Base-by-base conservation (phyloP, 2,329 filamentous ascomycete species). In the Chaetomium globosum region DNA sequence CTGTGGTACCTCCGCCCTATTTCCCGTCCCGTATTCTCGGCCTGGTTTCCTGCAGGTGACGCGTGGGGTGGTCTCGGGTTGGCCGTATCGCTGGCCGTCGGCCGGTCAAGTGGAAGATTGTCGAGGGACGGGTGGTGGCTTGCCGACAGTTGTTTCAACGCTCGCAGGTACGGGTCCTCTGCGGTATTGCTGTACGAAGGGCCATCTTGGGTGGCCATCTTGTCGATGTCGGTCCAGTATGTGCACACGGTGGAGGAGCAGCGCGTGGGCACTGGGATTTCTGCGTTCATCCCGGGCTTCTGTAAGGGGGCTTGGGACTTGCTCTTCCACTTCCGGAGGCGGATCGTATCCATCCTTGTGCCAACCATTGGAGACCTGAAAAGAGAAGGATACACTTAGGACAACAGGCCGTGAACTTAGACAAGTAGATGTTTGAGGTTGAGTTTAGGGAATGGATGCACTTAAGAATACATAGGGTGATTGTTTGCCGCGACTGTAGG, bases 1-100 rank as follows among this genome's bases (percentile, higher is more conserved):
- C 43, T 46, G 23, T 64, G 65, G 30, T 67, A 65, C 16, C 51
- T 66, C 23, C 60, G 64, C 46, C 59, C 61, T 2, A 65, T 53
- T 8, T 49, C 51, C 16, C 52, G 63, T 12, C 46, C 43, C 8
- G 23, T 56, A 39, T n/a, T 64, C 21, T 4, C 21, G 28, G 43
- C 51, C 59, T 9, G 30, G 52, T 33, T 2, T 23, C 30, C 5
- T 23, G 39, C 13, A 3, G 23, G 3, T 3, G 1, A 2, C 21
- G 13, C 30, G 33, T 31, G 5, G 7, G 33, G 21, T 9, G 31
- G 33, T 13, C 13, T n/a, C 33, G 23, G 8, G 2, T 13, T 3
- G 28, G 28, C 9, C 2, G n/a, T 5, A 43, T 55, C 10, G 7
- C 6, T 21, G 28, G 28, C 4, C 7, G 23, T 7, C 8, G 36